Conservation (phyloP, 1,284 basidiomycete species). For the Irpex lacteus region DNA sequence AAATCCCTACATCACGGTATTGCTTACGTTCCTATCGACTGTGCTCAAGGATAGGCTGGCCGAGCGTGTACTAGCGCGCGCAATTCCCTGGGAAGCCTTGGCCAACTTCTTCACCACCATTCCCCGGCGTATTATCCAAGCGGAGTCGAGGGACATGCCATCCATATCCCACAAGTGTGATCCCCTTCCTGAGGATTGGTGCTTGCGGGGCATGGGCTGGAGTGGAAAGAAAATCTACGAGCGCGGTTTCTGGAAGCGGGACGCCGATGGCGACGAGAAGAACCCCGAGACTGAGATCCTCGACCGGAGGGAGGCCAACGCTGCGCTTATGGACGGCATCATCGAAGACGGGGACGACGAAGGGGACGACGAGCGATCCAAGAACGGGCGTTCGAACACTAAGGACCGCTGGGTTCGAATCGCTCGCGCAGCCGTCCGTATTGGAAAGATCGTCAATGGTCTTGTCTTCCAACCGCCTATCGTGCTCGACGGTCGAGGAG, state of each 20-base stretch:
- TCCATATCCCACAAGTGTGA: conserved; percentile 61
- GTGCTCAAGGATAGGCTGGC: conserved; percentile 64
- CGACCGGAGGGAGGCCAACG: conserved; percentile 53
- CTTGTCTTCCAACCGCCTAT: conserved; percentile 48
- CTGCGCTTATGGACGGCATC: conserved; percentile 63
- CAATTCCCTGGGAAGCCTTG: conserved; percentile 84
- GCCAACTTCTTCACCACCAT: conserved; percentile 64
- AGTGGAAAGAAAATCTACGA: conserved; percentile 86
- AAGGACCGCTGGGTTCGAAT: conserved; percentile 71
- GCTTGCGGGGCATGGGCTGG: conserved; percentile 94
- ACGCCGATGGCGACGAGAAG: conserved; percentile 54
- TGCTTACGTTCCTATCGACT: conserved; percentile 87
- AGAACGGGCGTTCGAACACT: conserved; percentile 25
- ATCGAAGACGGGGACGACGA: conserved; percentile 74
- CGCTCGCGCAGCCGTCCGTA: conserved; percentile 65
- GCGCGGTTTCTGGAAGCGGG: conserved; percentile 83
- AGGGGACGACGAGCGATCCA: conserved; percentile 35
- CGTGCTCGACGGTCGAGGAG: conserved; percentile 44
- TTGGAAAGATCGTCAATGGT: conserved; percentile 75
- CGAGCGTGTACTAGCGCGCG: conserved; percentile 64
- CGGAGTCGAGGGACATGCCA: conserved; percentile 29
- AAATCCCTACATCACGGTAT: conserved; percentile 85
- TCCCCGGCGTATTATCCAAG: conserved; percentile 49
- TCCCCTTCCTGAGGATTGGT: conserved; percentile 94
- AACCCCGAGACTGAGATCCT: conserved; percentile 81